These are phyloP conservation scores for Musa balbisiana DNA, from an alignment of 202 grass and related monocot genomes.

Conservation along the genomic window DNA sequence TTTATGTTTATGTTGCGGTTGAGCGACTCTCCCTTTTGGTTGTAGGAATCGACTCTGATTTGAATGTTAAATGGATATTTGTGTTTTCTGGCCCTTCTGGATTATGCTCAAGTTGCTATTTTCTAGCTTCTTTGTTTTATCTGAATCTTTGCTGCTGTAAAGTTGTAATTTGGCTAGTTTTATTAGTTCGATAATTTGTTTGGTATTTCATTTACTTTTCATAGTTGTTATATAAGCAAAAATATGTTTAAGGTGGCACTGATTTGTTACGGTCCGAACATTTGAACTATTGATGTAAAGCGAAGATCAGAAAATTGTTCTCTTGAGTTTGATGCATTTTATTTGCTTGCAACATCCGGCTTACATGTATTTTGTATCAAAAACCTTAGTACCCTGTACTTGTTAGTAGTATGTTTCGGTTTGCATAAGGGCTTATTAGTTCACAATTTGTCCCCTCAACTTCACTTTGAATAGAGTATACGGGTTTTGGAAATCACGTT, in stretches of 20 bases:
- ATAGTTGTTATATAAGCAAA: neutral
- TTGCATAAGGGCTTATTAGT: neutral
- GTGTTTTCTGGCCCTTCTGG: neutral
- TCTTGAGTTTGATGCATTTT: too few species aligned
- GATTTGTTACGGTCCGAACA: neutral
- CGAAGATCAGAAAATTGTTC: too few species aligned
- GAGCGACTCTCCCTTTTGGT: neutral
- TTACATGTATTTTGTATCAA: too few species aligned
- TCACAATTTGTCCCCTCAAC: neutral
- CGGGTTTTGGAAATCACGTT: neutral
- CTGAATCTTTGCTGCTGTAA: neutral
- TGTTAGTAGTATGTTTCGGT: neutral
- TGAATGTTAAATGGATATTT: neutral
- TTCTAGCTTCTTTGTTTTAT: neutral
- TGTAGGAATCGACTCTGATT: neutral
- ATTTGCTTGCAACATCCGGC: too few species aligned
- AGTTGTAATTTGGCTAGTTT: neutral
- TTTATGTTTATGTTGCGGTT: conserved; percentile 2
- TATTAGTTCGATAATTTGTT: neutral
- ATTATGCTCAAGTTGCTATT: neutral
- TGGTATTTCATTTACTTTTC: neutral
- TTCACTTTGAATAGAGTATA: neutral
- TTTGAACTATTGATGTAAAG: neutral
- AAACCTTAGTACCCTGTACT: neutral
- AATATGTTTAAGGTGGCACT: neutral